A percentile compares a stretch with the other conserved stretches of the same genome.
These are phyloP conservation scores for Saccharomycopsis sp. DNA, from an alignment of 805 yeast genomes.

Conservation along the genomic window DNA sequence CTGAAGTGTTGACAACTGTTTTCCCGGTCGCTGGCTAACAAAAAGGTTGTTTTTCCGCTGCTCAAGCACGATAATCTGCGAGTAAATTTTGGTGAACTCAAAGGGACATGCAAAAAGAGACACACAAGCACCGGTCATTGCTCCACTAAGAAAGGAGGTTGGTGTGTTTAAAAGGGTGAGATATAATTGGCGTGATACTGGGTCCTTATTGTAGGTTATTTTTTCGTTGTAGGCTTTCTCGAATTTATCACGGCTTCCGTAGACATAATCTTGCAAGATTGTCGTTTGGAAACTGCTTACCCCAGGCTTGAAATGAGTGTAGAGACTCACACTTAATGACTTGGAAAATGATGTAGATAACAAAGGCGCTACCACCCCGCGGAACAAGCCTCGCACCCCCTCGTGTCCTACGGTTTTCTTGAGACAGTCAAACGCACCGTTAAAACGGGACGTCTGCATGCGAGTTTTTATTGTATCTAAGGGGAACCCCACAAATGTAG, in stretches of 20 bases:
- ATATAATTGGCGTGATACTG: slow-evolving; percentile 10
- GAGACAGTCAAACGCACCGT: slow-evolving; percentile 51
- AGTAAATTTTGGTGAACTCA: slow-evolving; percentile 75
- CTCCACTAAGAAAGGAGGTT: slow-evolving; percentile 49
- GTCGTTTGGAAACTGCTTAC: slow-evolving; percentile 17
- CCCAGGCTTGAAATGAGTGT: slow-evolving; percentile 46
- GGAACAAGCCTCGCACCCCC: slow-evolving; percentile 64
- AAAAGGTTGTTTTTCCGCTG: slow-evolving; percentile 6
- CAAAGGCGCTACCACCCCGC: slow-evolving; percentile 74
- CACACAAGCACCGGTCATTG: slow-evolving; percentile 57
- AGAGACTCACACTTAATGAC: slow-evolving; percentile 59
- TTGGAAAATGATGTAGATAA: slow-evolving; percentile 59
- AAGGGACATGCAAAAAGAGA: slow-evolving; percentile 74
- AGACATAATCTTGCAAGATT: slow-evolving; percentile 11
- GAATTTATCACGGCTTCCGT: slow-evolving; percentile 17
- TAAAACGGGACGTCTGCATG: slow-evolving; percentile 63
- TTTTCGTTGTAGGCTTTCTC: slow-evolving; percentile 1
- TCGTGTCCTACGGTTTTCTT: slow-evolving; percentile 48
- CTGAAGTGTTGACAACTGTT: slow-evolving; percentile 32
- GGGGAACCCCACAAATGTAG: slow-evolving; percentile 76
- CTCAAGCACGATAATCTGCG: slow-evolving; percentile 59
- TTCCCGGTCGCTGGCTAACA: slow-evolving; percentile 5
- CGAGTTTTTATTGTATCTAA: slow-evolving; percentile 82
- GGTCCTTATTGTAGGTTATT: not conserved
- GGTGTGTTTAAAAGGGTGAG: slow-evolving; percentile 37